Conservation (phyloP, 805 yeast species). For the Lipomyces sp. region DNA sequence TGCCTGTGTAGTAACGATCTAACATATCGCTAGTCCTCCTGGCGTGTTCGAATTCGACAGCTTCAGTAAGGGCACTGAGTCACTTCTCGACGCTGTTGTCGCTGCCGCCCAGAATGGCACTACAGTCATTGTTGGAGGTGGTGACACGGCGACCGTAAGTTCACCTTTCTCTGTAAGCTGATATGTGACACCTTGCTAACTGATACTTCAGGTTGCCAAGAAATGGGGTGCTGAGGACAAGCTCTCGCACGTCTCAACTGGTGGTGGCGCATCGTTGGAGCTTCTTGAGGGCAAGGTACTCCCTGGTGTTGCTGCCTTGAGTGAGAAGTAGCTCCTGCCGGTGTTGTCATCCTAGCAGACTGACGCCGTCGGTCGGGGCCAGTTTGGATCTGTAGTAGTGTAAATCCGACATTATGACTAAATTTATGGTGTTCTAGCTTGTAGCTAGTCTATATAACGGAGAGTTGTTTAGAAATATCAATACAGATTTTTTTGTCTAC, state of each 20-base stretch:
- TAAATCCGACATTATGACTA: background rate
- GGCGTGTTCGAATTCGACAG: slow-evolving; percentile 98
- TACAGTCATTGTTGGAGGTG: slow-evolving; percentile 96
- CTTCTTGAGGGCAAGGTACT: slow-evolving; percentile 97
- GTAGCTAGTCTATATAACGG: background rate
- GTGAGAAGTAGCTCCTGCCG: slow-evolving; percentile 57
- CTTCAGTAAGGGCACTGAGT: slow-evolving; percentile 90
- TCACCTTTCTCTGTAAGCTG: background rate
- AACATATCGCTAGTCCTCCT: slow-evolving; percentile 64
- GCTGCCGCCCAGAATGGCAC: slow-evolving; percentile 86
- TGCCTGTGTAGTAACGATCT: background rate
- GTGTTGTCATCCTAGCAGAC: slow-evolving; percentile 21
- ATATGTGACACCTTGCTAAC: slow-evolving; percentile 43
- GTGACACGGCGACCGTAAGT: slow-evolving; percentile 93
- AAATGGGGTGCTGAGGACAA: slow-evolving; percentile 96
- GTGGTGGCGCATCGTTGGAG: slow-evolving; percentile 99
- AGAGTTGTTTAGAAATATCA: background rate
- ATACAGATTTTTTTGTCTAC: background rate
- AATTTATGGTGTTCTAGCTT: background rate
- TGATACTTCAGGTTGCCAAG: slow-evolving; percentile 65
- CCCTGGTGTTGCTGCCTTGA: slow-evolving; percentile 95
- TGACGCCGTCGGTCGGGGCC: background rate
- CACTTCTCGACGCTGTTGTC: slow-evolving; percentile 86
- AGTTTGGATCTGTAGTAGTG: too few species aligned
- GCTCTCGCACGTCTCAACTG: slow-evolving; percentile 97